Percentiles rank a stretch among this genome's conserved stretches.
Evolutionary conservation across 163 green algal genomes (phyloP).

Genomic region (Scenedesmus sp.): DNA sequence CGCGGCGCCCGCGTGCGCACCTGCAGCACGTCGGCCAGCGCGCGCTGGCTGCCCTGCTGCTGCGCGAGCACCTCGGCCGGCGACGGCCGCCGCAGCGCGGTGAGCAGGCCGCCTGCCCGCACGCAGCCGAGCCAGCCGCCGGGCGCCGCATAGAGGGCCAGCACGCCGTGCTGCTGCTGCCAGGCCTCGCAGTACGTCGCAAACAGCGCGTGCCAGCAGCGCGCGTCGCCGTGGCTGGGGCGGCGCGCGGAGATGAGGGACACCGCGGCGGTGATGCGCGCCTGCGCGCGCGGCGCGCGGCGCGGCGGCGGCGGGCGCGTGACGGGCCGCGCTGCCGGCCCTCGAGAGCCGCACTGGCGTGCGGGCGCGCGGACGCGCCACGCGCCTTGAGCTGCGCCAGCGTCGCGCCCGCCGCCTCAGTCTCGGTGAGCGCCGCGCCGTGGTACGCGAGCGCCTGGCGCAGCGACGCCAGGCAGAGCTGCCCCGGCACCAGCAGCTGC

Average conservation of each 20-base stretch:
- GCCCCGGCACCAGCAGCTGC: constrained; percentile 50
- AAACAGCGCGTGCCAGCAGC: constrained; percentile 55
- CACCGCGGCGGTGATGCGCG: constrained; percentile 11
- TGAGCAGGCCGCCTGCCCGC: constrained; percentile 49
- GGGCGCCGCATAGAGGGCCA: constrained; percentile 38
- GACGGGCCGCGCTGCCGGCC: too few relatives aligned
- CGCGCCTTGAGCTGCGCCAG: constrained; percentile 38
- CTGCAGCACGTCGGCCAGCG: constrained; percentile 8
- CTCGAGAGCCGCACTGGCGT: too few relatives aligned
- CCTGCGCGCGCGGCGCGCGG: too few relatives aligned
- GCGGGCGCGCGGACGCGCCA: too few relatives aligned
- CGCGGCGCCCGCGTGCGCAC: not conserved
- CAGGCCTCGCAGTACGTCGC: constrained; percentile 57
- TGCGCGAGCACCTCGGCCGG: constrained; percentile 40
- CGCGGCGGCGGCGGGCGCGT: too few relatives aligned
- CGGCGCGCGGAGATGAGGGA: not conserved
- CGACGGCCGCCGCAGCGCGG: constrained; percentile 46
- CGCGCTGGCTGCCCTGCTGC: not conserved
- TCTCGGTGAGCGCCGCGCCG: constrained; percentile 35
- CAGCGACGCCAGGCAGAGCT: constrained; percentile 51
- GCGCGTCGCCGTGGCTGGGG: not conserved
- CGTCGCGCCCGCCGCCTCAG: constrained; percentile 34
- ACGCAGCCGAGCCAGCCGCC: constrained; percentile 15
- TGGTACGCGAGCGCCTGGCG: constrained; percentile 52
- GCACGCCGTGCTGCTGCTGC: constrained; percentile 51